Conservation (phyloP, 2,329 filamentous ascomycete genomes). For the Septoria petroselini region DNA sequence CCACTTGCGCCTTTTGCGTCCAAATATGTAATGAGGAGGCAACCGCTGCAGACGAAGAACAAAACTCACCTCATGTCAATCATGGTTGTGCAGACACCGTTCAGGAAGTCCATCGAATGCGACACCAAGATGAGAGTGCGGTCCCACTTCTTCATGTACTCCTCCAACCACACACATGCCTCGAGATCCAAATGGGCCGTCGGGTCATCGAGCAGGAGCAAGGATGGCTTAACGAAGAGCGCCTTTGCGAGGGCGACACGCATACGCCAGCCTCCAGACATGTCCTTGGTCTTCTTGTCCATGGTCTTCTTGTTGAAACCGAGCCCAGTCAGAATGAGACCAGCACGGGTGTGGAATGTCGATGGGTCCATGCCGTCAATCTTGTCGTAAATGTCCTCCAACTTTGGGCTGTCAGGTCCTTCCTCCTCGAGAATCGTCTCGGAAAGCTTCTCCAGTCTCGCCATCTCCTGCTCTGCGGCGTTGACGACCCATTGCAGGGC, state of each 20-base stretch:
- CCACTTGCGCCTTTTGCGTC: background rate
- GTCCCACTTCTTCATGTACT: constrained; percentile 99
- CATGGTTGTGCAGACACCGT: constrained; percentile 98
- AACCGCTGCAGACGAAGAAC: no score
- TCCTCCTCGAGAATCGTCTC: constrained; percentile 89
- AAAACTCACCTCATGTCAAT: constrained; percentile 76
- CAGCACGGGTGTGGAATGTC: constrained; percentile 92
- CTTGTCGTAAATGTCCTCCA: constrained; percentile 97
- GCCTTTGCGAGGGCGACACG: constrained; percentile 96
- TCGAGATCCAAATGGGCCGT: constrained; percentile 99
- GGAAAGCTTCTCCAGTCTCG: constrained; percentile 79
- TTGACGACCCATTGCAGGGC: constrained; percentile 96
- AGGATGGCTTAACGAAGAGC: constrained; percentile 94
- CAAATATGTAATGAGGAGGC: no score
- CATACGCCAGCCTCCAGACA: constrained; percentile 99
- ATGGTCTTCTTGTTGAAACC: constrained; percentile 99
- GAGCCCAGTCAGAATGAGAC: constrained; percentile 94
- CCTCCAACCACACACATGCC: constrained; percentile 98
- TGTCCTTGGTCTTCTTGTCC: constrained; percentile 99
- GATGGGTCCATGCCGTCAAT: constrained; percentile 99
- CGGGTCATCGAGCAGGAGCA: constrained; percentile 94
- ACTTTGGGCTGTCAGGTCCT: constrained; percentile 82
- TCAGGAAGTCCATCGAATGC: constrained; percentile 98
- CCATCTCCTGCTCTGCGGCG: constrained; percentile 90
- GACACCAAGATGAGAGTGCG: constrained; percentile 94